phyloP scores from a whole-genome alignment of 306 rosid genomes.

The Abrus precatorius region DNA sequence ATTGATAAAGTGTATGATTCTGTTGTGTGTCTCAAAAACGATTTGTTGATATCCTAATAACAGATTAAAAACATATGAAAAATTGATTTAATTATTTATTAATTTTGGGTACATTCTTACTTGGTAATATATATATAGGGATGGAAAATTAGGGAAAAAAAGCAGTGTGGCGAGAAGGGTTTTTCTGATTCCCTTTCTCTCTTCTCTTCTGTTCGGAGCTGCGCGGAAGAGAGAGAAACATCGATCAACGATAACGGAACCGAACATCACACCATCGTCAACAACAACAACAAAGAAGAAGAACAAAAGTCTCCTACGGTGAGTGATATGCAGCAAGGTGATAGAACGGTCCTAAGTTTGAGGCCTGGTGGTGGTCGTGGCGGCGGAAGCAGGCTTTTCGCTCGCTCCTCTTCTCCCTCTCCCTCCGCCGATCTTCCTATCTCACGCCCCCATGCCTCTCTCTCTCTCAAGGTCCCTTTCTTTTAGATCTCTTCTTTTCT shows the following conservation, averaged over 20 bases:
- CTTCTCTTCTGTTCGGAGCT: constrained; percentile 17
- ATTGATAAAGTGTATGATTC: too few relatives aligned
- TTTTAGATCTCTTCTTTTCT: neutral
- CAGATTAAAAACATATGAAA: too few relatives aligned
- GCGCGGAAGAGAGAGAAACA: constrained; percentile 30
- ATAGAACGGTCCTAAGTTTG: constrained; percentile 75
- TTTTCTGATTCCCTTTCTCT: neutral
- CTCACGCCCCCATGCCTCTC: constrained; percentile 64
- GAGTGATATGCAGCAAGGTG: constrained; percentile 88
- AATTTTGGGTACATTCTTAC: too few relatives aligned
- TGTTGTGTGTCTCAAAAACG: too few relatives aligned
- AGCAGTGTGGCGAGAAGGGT: neutral
- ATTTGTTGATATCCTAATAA: too few relatives aligned
- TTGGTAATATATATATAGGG: neutral
- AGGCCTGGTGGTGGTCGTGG: constrained; percentile 99
- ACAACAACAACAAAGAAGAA: too few relatives aligned
- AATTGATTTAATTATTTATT: too few relatives aligned
- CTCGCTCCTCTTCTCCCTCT: constrained; percentile 58
- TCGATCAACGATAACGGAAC: neutral
- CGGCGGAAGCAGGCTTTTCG: constrained; percentile 74
- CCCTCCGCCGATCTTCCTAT: constrained; percentile 68
- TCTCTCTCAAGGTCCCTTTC: constrained; percentile 60
- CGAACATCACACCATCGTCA: too few relatives aligned
- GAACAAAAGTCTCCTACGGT: neutral
- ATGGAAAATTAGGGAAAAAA: neutral